Evolutionary conservation across 2,329 filamentous ascomycete genomes (phyloP).

Genomic region (Paecilomyces variotii): DNA sequence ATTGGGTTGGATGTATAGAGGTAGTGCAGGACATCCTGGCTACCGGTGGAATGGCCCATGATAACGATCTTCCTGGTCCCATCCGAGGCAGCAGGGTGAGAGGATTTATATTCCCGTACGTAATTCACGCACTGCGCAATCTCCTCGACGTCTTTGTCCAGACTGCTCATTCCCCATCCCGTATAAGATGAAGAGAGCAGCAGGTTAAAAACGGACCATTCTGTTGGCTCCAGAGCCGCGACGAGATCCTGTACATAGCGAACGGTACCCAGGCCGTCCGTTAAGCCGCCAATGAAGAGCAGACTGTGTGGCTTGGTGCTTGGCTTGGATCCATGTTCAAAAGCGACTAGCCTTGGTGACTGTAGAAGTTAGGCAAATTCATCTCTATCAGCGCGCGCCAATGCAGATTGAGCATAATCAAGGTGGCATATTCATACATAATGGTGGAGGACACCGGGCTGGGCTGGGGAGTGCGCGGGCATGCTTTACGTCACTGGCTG

Average conservation of each 20-base stretch:
- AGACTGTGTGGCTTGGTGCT: slow-evolving; percentile 39
- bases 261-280: slow-evolving; percentile 50
- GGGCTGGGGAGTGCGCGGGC: background rate
- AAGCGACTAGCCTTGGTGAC: slow-evolving; percentile 32
- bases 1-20: slow-evolving; percentile 38
- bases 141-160: slow-evolving; percentile 48
- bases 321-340: slow-evolving; percentile 27
- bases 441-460: slow-evolving; percentile 27
- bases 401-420: background rate
- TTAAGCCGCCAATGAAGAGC: slow-evolving; percentile 53
- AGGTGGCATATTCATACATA: slow-evolving; percentile 20
- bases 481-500: background rate
- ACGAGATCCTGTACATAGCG: slow-evolving; percentile 46
- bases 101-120: slow-evolving; percentile 32
- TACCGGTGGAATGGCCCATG: slow-evolving; percentile 63
- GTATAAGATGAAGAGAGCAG: slow-evolving; percentile 46
- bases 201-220: slow-evolving; percentile 47
- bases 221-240: slow-evolving; percentile 36
- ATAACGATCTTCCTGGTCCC: slow-evolving; percentile 49
- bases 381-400: background rate
- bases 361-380: slow-evolving; percentile 9
- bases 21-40: slow-evolving; percentile 62
- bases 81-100: slow-evolving; percentile 2
- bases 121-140: slow-evolving; percentile 46
- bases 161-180: slow-evolving; percentile 47